Percentiles rank a stretch among this genome's conserved stretches.
Evolutionary conservation across 495 filamentous ascomycete genomes (phyloP).

Genomic region (Aspergillus taichungensis): DNA sequence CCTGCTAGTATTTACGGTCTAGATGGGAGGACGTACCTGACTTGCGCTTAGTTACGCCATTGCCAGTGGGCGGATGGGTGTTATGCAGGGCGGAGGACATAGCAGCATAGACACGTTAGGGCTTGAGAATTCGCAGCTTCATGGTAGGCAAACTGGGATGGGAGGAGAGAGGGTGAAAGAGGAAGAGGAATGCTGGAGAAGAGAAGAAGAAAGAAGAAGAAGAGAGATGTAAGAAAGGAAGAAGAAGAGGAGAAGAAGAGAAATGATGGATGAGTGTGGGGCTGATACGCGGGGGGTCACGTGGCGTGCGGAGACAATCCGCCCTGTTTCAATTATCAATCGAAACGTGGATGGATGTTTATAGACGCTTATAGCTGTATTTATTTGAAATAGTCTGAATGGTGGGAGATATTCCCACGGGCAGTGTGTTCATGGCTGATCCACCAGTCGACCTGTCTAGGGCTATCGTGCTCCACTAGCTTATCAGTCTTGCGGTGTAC

Average conservation of each 20-base stretch:
- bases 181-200: neutral
- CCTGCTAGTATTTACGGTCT: neutral
- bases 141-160: slow-evolving; percentile 3
- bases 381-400: too few species aligned
- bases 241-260: slow-evolving; percentile 2
- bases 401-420: too few species aligned
- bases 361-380: too few species aligned
- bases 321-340: too few species aligned
- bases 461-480: too few species aligned
- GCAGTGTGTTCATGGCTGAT: too few species aligned
- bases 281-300: neutral
- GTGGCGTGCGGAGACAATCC: slow-evolving; percentile 2
- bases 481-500: too few species aligned
- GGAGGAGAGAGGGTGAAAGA: neutral
- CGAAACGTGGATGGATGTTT: too few species aligned
- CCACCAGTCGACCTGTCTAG: too few species aligned
- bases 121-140: slow-evolving; percentile 12
- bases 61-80: slow-evolving; percentile 12
- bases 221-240: neutral
- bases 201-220: neutral
- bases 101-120: slow-evolving; percentile 14
- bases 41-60: slow-evolving; percentile 25
- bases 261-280: neutral
- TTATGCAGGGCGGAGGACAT: slow-evolving; percentile 22
- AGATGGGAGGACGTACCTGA: slow-evolving; percentile 11